Base-by-base conservation (phyloP, 2,329 filamentous ascomycete species). In the Sphaceloma murrayae region DNA sequence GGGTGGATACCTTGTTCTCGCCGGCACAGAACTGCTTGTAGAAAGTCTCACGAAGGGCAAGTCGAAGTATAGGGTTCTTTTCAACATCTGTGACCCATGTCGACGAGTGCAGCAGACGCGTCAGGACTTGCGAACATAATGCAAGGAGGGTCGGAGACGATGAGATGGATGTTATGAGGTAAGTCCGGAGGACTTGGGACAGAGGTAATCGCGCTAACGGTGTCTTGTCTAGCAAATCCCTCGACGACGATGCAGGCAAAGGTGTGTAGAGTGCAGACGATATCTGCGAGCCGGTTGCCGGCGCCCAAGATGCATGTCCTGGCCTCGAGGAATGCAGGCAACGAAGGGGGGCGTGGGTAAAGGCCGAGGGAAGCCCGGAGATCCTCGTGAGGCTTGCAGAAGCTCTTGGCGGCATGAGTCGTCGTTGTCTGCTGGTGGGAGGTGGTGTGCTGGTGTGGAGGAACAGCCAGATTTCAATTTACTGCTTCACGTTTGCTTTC, bases 1-100 rank as follows among this genome's bases (percentile, higher is more conserved):
- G 67, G 2, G 93, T 81, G 62, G 94, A 84, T 1, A 60, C 55
- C 0, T 73, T 69, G 38, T 75, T 82, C 63, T 87, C 82, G 19
- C 88, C 88, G 0, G 85, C 85, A 62, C 88, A 95, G 63, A 94
- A 95, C 56, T 95, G 88, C 17, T 79, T 78, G 60, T 94, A 94
- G 55, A 94, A 87, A 0, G 85, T 93, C 58, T 79, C 75, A 60
- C 87, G 86, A 39, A 94, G 68, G 31, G 87, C 58, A 48, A 69
- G 75, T 32, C 78, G 74, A 11, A 94, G 70, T 1, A 89, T 34
- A 0, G 77, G 77, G 58, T 94, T 94, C 43, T 66, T 70, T 57
- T 93, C 85, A 3, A 86, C 79, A 60, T 81, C 80, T 46, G 91
- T 69, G 0, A 87, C 45, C 1, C 74, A 66, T 46, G 68, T 79